Base-by-base conservation (phyloP, 805 yeast genomes). In the Torulaspora gathmanii region DNA sequence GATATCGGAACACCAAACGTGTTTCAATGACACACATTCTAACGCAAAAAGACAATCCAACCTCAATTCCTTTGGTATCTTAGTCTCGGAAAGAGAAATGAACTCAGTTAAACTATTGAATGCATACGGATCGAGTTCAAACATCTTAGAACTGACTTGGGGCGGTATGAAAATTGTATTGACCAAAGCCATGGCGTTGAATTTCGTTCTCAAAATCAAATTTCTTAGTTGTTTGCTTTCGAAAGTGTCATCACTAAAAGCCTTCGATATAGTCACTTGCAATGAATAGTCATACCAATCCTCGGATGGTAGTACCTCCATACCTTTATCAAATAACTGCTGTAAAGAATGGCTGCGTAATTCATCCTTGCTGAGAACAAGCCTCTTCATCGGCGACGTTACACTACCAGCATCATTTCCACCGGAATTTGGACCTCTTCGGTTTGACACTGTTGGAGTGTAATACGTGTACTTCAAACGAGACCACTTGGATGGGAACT, bases 1-100 rank as follows among this genome's bases (percentile, higher is more conserved):
- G 17, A 90, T 72, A 53, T 89, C 96, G 40, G 82, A 72, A 13
- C 90, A 82, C 78, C 89, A 83, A 3, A 74, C 74, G 37, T 79
- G 79, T 56, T 79, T 80, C 16, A 75, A 69, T 1, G 95, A 75
- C 5, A 87, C 78, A 50, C 82, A 77, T 50, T 84, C 85, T 42
- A 90, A 70, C 0, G 90, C 77, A 48, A 79, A 77, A 40, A 82
- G 62, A 1, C 91, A 86, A 33, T 81, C 75, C 34, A 75, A 65
- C 47, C 82, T 74, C 2, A 86, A 70, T 1, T 72, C 76, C 19
- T 58, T 57, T 1, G 87, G 75, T 7, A 83, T 73, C 3, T 63
- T 54, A 42, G 76, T 71, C 38, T 82, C 89, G 7, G 66, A 63
- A 1, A 89, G 82, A 35, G 81, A 78, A n/a, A 86, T 72, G 44